Evolutionary conservation across 164 flowering plant species (phyloP).

Genomic region (Macadamia integrifolia): DNA sequence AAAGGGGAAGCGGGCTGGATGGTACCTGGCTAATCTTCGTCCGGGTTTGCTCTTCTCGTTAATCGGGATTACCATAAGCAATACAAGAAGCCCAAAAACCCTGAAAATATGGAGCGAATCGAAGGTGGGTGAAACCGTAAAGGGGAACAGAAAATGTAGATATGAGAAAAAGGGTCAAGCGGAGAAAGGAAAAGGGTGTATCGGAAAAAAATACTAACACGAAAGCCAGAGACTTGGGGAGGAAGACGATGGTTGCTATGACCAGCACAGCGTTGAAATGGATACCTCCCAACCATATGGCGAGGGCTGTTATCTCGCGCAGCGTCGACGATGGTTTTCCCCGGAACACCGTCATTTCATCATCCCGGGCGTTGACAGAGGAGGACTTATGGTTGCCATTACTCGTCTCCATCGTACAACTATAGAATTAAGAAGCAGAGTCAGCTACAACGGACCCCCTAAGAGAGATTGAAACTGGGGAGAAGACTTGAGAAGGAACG

Average conservation of each 20-base stretch:
- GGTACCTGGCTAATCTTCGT: constrained; percentile 49
- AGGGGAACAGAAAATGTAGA: not conserved
- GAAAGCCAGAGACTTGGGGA: constrained; percentile 41
- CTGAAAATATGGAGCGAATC: constrained; percentile 26
- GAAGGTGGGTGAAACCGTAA: not conserved
- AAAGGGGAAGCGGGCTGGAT: not conserved
- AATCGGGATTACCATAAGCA: constrained; percentile 57
- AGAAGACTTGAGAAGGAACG: not conserved
- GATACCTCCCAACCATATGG: constrained; percentile 62
- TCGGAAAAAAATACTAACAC: constrained; percentile 24
- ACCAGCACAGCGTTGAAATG: constrained; percentile 40
- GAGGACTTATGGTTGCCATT: not conserved
- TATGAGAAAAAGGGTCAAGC: not conserved
- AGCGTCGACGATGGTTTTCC: constrained; percentile 21
- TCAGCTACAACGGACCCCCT: too few relatives aligned
- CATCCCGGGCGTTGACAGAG: constrained; percentile 2
- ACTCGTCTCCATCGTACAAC: not conserved
- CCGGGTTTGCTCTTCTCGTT: constrained; percentile 52
- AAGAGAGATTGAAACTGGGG: not conserved
- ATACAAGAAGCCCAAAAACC: constrained; percentile 48
- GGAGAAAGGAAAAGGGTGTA: not conserved
- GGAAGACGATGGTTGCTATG: constrained; percentile 43
- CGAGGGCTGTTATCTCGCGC: constrained; percentile 34
- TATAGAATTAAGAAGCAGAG: not conserved
- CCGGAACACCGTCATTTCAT: constrained; percentile 25